Base-by-base conservation (phyloP, 768 basidiomycete species). In the Psilocybe sp. region DNA sequence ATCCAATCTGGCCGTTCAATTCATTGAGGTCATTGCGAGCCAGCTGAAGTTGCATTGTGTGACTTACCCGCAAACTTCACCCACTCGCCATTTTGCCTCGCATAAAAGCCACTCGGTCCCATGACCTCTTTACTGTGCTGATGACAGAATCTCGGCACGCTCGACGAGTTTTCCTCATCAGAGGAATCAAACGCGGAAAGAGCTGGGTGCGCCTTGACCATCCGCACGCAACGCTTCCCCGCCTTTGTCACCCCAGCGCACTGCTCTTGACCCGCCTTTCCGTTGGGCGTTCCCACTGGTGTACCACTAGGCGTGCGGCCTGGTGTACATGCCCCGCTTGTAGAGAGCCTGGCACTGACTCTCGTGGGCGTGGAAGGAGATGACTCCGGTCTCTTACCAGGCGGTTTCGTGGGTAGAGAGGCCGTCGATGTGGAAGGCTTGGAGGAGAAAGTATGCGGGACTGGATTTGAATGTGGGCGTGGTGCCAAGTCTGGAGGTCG, bases 191-290 rank as follows among this genome's bases (percentile, higher is more conserved):
- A 40, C 14, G 54, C 53, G 15, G 47, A 44, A 16, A 68, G 53
- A 2, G 61, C 57, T 31, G 60, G 56, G 4, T 71, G 69, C 11
- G 70, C 57, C 56, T 82, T 85, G 34, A 89, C 77, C 52, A 67
- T 71, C 47, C 86, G 78, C 35, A 69, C 73, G 57, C 90, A 92
- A 33, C 67, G 79, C 55, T 76, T 79, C 9, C 80, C 84, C 12
- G 77, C 69, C 60, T 81, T 82, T n/a, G 87, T 91, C 34, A 75
- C 67, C 4, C 80, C 86, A 51, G 72, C 72, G 59, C 89, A 92
- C 58, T 81, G 87, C 12, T 70, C 69, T 45, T 63, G 59, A 8
- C 50, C 54, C 19, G 52, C 5, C 32, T 61, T 62, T 31, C 49
- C 23, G 23, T 28, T 28, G 23, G 23, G 23, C 23, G 23, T 28